Evolutionary conservation across 768 basidiomycete genomes (phyloP).

Genomic region (Phylloporus rhodoxanthus): DNA sequence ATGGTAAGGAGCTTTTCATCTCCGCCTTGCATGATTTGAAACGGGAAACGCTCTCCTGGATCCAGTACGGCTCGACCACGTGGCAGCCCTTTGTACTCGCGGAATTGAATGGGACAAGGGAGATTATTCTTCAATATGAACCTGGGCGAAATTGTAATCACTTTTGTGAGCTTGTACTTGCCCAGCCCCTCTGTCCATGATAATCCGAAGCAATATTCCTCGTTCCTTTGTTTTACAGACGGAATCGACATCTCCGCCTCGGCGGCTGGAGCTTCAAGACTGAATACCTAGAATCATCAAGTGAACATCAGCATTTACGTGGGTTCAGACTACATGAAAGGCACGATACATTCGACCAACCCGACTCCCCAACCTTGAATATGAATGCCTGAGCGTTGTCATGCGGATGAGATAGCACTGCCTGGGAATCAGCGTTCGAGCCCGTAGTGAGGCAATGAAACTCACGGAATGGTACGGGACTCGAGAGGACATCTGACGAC

Average conservation of each 20-base stretch:
- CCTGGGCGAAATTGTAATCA: conserved; percentile 85
- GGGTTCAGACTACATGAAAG: conserved; percentile 3
- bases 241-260: conserved; percentile 76
- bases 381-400: conserved; percentile 79
- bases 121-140: conserved; percentile 87
- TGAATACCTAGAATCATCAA: conserved; percentile 51
- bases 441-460: conserved; percentile 11
- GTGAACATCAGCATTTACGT: conserved; percentile 4
- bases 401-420: conserved; percentile 83
- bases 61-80: conserved; percentile 55
- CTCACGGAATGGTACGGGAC: conserved; percentile 77
- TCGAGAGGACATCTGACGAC: conserved; percentile 40
- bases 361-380: conserved; percentile 73
- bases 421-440: conserved; percentile 1
- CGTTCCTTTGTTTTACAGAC: conserved; percentile 52
- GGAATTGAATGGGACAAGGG: conserved; percentile 61
- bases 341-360: conserved; percentile 75
- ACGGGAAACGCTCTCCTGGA: conserved; percentile 61
- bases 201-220: conserved; percentile 76
- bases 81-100: conserved; percentile 75
- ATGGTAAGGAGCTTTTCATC: conserved; percentile 75
- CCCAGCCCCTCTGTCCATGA: conserved; percentile 94
- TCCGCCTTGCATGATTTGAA: conserved; percentile 61
- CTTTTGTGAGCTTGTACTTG: conserved; percentile 94
- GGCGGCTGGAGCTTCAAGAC: conserved; percentile 89